Conservation (phyloP, 305 asterid genomes). For the Fraxinus velutina region DNA sequence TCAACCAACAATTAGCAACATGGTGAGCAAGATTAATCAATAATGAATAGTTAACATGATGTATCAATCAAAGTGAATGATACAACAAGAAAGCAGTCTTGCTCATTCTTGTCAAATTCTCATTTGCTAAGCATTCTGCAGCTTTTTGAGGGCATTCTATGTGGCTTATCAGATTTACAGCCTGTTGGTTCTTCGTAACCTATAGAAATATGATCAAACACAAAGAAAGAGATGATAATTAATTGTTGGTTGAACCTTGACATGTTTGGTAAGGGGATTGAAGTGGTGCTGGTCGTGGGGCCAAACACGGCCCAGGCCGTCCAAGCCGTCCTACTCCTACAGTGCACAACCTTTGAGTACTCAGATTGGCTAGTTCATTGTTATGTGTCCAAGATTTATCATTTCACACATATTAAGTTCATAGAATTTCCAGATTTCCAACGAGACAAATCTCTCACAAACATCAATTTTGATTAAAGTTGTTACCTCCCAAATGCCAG, state of each 20-base stretch:
- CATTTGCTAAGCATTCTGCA: slow-evolving; percentile 57
- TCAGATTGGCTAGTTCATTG: not conserved
- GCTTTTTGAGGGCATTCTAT: slow-evolving; percentile 55
- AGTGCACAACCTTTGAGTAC: not conserved
- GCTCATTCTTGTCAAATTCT: slow-evolving; percentile 49
- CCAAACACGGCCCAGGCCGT: not conserved
- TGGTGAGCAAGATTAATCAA: not conserved
- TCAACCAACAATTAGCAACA: not conserved
- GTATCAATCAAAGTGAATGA: slow-evolving; percentile 47
- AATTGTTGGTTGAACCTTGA: not conserved
- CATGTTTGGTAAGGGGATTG: not conserved
- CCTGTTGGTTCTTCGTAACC: slow-evolving; percentile 64
- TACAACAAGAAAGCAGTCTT: slow-evolving; percentile 45
- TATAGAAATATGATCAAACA: slow-evolving; percentile 2
- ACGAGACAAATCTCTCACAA: not conserved
- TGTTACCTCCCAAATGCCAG: slow-evolving; percentile 62
- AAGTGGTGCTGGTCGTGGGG: not conserved
- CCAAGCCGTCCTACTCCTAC: not conserved
- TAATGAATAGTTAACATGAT: not conserved
- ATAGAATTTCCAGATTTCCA: not conserved
- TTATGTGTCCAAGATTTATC: not conserved
- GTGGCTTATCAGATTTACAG: slow-evolving; percentile 59
- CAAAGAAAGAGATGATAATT: not conserved
- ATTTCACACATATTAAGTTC: not conserved
- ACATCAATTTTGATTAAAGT: not conserved